Percentiles rank a stretch among this genome's conserved stretches.
phyloP scores from a whole-genome alignment of 1,284 basidiomycete species.

The Cryptococcus sp. region DNA sequence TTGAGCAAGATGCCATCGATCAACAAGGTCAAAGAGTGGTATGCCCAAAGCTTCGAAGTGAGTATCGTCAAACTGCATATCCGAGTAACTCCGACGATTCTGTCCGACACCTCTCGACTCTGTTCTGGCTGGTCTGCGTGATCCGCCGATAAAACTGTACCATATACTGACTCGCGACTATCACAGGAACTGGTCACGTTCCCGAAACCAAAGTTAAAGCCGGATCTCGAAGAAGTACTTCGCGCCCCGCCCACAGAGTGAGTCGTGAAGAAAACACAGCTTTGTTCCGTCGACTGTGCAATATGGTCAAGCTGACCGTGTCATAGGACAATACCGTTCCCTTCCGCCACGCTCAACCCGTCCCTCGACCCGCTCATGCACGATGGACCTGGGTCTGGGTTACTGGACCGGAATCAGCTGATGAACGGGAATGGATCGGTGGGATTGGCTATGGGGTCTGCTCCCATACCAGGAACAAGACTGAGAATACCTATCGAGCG shows the following conservation, averaged over 20 bases:
- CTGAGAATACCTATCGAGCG: constrained; percentile 53
- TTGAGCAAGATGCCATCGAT: constrained; percentile 91
- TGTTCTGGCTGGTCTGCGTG: neutral
- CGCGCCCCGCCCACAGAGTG: constrained; percentile 56
- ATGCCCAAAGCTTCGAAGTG: constrained; percentile 97
- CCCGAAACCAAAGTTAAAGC: constrained; percentile 70
- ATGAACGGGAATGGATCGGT: constrained; percentile 14
- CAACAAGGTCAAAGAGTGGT: constrained; percentile 96
- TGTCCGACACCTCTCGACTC: neutral
- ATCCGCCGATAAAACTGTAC: neutral
- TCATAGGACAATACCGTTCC: constrained; percentile 20
- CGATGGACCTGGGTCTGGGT: constrained; percentile 39
- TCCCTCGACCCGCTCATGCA: constrained; percentile 50
- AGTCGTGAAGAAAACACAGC: constrained; percentile 1
- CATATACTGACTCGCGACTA: neutral
- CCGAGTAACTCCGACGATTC: neutral
- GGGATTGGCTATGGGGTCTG: constrained; percentile 2
- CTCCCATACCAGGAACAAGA: constrained; percentile 10
- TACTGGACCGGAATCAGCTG: constrained; percentile 16
- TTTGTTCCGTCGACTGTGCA: too few species aligned
- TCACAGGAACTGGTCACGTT: constrained; percentile 85
- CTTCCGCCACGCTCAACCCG: constrained; percentile 50
- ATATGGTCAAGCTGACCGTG: neutral
- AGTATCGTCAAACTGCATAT: constrained; percentile 33
- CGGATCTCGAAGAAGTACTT: constrained; percentile 68